A percentile compares a stretch with the other conserved stretches of the same genome.
Conservation (phyloP, 177 flowering plant species). For the Tripterygium wilfordii region DNA sequence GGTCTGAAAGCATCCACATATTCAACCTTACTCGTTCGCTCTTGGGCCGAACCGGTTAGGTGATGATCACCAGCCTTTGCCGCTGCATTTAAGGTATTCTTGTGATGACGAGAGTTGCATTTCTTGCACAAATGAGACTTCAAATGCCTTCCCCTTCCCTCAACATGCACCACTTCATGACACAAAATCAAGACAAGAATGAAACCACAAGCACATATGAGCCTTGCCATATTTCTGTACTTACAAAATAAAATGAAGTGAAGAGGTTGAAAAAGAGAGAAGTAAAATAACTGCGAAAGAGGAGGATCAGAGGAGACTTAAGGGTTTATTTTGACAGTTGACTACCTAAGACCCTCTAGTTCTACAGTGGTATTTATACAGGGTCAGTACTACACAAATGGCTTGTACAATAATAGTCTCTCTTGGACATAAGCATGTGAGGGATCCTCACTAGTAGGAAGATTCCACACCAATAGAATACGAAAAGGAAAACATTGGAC, state of each 20-base stretch:
- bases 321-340: too few species aligned
- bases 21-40: conserved; percentile 6
- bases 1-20: conserved; percentile 22
- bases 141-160: conserved; percentile 26
- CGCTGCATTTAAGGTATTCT: neutral
- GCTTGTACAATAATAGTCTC: too few species aligned
- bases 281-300: too few species aligned
- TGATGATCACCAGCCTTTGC: neutral
- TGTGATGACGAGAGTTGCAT: conserved; percentile 3
- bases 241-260: too few species aligned
- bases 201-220: conserved; percentile 3
- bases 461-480: conserved; percentile 7
- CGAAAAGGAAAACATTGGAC: conserved; percentile 9
- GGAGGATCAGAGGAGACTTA: too few species aligned
- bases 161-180: conserved; percentile 10
- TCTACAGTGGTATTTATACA: conserved; percentile 7
- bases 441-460: conserved; percentile 13
- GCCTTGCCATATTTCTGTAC: neutral
- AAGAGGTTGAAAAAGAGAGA: too few species aligned
- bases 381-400: too few species aligned
- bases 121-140: conserved; percentile 7
- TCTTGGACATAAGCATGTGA: conserved; percentile 5
- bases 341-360: neutral
- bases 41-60: neutral
- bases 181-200: conserved; percentile 13